Percentiles rank a stretch among this genome's conserved stretches.
These are phyloP conservation scores for Cucumis hystrix DNA, from an alignment of 306 rosid genomes.

Conservation along the genomic window DNA sequence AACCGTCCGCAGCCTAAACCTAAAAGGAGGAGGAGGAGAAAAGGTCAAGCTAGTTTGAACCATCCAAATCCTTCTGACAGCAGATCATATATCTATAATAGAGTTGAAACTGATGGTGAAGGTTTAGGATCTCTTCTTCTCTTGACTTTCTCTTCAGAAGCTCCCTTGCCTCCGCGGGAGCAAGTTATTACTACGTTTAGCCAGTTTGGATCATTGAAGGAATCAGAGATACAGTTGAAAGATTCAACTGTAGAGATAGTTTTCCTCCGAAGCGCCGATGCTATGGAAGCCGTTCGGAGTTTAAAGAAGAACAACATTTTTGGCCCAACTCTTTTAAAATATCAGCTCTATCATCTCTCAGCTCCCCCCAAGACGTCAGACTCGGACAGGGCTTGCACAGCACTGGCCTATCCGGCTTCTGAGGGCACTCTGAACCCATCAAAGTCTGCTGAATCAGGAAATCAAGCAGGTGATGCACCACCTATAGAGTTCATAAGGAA, in stretches of 20 bases:
- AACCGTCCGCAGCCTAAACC: constrained; percentile 22
- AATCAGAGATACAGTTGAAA: constrained; percentile 36
- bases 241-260: constrained; percentile 41
- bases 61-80: constrained; percentile 10
- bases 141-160: constrained; percentile 47
- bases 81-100: constrained; percentile 11
- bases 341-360: constrained; percentile 36
- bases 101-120: constrained; percentile 24
- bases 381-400: constrained; percentile 6
- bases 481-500: constrained; percentile 45
- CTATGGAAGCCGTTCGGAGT: constrained; percentile 41
- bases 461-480: constrained; percentile 25
- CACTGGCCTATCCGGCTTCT: constrained; percentile 10
- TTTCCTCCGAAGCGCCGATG: constrained; percentile 44
- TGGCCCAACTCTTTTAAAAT: constrained; percentile 32
- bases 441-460: constrained; percentile 8
- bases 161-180: constrained; percentile 49
- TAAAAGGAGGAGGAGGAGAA: constrained; percentile 25
- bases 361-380: constrained; percentile 10
- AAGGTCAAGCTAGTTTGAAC: constrained; percentile 13
- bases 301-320: constrained; percentile 48
- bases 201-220: constrained; percentile 68
- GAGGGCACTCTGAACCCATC: constrained; percentile 6
- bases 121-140: constrained; percentile 34
- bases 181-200: constrained; percentile 46